Conservation (phyloP, 768 basidiomycete genomes). For the Clathrus columnatus region DNA sequence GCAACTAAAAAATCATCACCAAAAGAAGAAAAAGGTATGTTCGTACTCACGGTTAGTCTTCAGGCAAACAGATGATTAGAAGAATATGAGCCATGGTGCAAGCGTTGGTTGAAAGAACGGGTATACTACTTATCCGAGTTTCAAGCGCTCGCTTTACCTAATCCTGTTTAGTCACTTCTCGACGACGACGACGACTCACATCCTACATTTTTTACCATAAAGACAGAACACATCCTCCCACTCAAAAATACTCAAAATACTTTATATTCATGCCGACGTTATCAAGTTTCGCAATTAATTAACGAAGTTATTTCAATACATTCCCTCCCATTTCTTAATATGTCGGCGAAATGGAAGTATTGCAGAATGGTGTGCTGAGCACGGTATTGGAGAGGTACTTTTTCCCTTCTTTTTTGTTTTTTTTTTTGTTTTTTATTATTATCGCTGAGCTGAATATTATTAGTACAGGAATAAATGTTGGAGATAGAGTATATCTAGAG, state of each 20-base stretch:
- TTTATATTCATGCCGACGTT: constrained; percentile 81
- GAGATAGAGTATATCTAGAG: constrained; percentile 91
- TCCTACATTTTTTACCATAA: constrained; percentile 71
- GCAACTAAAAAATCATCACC: too few relatives aligned
- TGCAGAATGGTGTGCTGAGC: constrained; percentile 64
- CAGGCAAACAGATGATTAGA: too few relatives aligned
- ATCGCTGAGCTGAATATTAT: constrained; percentile 3
- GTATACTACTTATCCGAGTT: too few relatives aligned
- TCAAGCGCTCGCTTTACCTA: too few relatives aligned
- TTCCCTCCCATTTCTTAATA: constrained; percentile 92
- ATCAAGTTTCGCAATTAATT: constrained; percentile 92
- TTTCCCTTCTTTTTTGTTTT: neutral
- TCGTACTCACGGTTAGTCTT: too few relatives aligned
- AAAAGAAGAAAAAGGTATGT: too few relatives aligned
- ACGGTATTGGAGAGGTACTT: constrained; percentile 62
- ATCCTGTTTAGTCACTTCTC: too few relatives aligned
- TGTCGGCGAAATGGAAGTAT: constrained; percentile 63
- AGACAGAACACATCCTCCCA: constrained; percentile 62
- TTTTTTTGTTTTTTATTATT: neutral
- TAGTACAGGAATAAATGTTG: constrained; percentile 71
- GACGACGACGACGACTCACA: too few relatives aligned
- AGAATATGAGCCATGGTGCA: too few relatives aligned
- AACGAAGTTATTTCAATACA: constrained; percentile 86
- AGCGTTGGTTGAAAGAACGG: too few relatives aligned
- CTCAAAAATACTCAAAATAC: constrained; percentile 92